phyloP scores from a whole-genome alignment of 345 rosid genomes.

The Theobroma cacao region DNA sequence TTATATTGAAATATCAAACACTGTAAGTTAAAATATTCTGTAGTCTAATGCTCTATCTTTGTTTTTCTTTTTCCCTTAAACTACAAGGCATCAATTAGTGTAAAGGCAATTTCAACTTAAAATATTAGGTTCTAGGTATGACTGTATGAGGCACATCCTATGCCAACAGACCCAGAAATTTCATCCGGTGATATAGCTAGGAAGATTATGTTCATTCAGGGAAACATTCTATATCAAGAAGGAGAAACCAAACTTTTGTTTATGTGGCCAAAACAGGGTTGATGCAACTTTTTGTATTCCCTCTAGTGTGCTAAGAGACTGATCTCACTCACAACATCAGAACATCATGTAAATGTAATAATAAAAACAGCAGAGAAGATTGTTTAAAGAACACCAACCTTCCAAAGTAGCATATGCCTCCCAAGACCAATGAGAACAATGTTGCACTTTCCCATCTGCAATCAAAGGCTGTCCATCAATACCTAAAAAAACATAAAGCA shows the following conservation, averaged over 20 bases:
- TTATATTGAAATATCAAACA: background rate
- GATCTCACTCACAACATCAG: background rate
- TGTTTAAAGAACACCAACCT: slow-evolving; percentile 43
- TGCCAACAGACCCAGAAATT: background rate
- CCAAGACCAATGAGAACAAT: slow-evolving; percentile 65
- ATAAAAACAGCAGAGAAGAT: background rate
- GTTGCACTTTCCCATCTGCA: slow-evolving; percentile 95
- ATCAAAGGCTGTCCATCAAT: slow-evolving; percentile 35
- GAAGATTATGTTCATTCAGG: background rate
- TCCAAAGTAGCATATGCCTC: slow-evolving; percentile 88
- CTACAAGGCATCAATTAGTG: background rate
- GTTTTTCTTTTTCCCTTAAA: background rate
- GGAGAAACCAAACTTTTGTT: background rate
- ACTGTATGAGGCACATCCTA: background rate
- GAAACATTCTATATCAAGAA: background rate
- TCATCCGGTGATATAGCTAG: background rate
- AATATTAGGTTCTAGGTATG: too few relatives aligned
- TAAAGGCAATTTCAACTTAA: background rate
- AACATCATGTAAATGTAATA: background rate
- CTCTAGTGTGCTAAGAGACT: background rate
- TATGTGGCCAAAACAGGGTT: background rate
- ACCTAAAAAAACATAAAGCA: slow-evolving; percentile 18
- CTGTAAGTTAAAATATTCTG: background rate
- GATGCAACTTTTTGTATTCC: background rate
- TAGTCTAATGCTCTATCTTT: background rate